Conservation (phyloP, 371 early-diverging fungal species). For the Apophysomyces sp. region DNA sequence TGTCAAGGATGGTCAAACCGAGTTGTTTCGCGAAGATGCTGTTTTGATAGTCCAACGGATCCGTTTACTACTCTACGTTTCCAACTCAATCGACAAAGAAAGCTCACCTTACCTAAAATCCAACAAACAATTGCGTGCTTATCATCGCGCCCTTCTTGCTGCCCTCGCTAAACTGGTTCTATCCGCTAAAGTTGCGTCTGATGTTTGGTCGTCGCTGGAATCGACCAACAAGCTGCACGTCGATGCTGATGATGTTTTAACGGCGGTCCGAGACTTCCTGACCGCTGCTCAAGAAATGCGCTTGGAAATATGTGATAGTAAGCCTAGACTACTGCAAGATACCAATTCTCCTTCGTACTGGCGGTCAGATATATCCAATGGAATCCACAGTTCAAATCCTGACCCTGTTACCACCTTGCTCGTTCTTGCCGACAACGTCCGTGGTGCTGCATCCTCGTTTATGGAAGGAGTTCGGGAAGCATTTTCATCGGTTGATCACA, state of each 20-base stretch:
- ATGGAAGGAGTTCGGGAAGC: slow-evolving; percentile 32
- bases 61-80: slow-evolving; percentile 77
- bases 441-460: slow-evolving; percentile 31
- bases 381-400: slow-evolving; percentile 4
- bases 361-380: slow-evolving; percentile 3
- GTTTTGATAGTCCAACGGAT: slow-evolving; percentile 72
- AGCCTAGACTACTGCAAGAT: slow-evolving; percentile 30
- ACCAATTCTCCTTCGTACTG: slow-evolving; percentile 8
- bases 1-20: slow-evolving; percentile 49
- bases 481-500: slow-evolving; percentile 5
- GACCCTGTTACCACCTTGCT: slow-evolving; percentile 16
- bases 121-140: slow-evolving; percentile 64
- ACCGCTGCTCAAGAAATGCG: slow-evolving; percentile 71
- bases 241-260: slow-evolving; percentile 63
- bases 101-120: slow-evolving; percentile 58
- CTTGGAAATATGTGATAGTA: slow-evolving; percentile 55
- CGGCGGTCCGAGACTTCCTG: slow-evolving; percentile 77
- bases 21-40: slow-evolving; percentile 21
- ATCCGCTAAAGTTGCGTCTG: slow-evolving; percentile 81
- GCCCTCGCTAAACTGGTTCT: slow-evolving; percentile 80
- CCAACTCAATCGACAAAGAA: slow-evolving; percentile 75
- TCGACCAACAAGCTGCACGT: slow-evolving; percentile 26
- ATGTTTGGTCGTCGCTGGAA: slow-evolving; percentile 57
- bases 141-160: slow-evolving; percentile 79
- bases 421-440: slow-evolving; percentile 33